A percentile compares a stretch with the other conserved stretches of the same genome.
phyloP scores from a whole-genome alignment of 768 basidiomycete genomes.

The Melanogaster broomeanus region DNA sequence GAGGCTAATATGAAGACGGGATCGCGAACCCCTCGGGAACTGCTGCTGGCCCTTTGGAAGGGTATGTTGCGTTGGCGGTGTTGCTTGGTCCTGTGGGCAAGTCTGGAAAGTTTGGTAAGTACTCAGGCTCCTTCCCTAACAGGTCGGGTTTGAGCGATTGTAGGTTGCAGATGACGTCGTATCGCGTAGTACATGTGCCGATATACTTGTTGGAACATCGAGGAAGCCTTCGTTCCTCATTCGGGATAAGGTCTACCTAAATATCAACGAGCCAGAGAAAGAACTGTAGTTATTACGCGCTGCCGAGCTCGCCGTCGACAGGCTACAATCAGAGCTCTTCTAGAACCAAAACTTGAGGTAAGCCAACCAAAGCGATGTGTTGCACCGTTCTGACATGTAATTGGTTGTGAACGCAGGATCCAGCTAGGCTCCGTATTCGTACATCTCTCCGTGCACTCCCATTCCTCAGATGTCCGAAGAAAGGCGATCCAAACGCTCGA shows the following conservation, averaged over 20 bases:
- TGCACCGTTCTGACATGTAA: background rate
- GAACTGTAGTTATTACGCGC: constrained; percentile 79
- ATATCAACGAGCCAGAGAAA: constrained; percentile 59
- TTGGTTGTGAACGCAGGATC: constrained; percentile 37
- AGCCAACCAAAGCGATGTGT: background rate
- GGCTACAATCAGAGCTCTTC: constrained; percentile 48
- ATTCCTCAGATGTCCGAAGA: constrained; percentile 54
- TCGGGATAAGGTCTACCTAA: constrained; percentile 86
- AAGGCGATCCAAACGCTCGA: constrained; percentile 45
- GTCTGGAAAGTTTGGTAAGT: constrained; percentile 56
- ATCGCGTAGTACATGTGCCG: constrained; percentile 48
- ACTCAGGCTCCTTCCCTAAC: constrained; percentile 6
- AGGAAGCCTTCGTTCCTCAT: constrained; percentile 84
- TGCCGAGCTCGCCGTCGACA: constrained; percentile 47
- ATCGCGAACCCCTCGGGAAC: constrained; percentile 59
- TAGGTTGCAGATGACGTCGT: constrained; percentile 45
- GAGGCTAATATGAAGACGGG: constrained; percentile 68
- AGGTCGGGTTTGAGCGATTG: constrained; percentile 4
- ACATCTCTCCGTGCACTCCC: constrained; percentile 64
- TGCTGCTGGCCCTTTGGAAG: constrained; percentile 74
- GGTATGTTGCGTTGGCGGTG: constrained; percentile 73
- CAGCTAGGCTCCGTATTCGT: constrained; percentile 69
- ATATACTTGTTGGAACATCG: constrained; percentile 45
- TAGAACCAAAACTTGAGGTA: constrained; percentile 61
- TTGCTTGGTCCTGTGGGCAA: constrained; percentile 62